phyloP scores from a whole-genome alignment of 2,329 filamentous ascomycete species.

The Balansia obtecta region DNA sequence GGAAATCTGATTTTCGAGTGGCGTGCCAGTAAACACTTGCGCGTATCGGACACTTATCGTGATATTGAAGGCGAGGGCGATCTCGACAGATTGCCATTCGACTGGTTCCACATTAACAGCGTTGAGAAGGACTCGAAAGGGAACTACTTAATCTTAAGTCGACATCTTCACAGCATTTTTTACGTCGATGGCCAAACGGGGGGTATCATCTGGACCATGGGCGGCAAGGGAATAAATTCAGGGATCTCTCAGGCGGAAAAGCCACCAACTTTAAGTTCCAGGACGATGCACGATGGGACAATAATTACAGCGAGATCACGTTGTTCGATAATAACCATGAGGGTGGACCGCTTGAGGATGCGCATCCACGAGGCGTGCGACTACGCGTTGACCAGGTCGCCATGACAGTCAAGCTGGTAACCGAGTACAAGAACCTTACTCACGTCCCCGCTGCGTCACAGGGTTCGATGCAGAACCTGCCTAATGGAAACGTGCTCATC shows the following conservation, averaged over 20 bases:
- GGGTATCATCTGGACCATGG: conserved; percentile 36
- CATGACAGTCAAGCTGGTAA: conserved; percentile 4
- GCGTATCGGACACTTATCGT: conserved; percentile 9
- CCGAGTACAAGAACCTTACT: conserved; percentile 7
- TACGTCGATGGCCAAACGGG: conserved; percentile 28
- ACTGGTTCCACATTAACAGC: conserved; percentile 21
- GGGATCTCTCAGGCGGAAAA: conserved; percentile 18
- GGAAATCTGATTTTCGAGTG: conserved; percentile 24
- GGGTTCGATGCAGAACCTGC: conserved; percentile 14
- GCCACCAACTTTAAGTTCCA: conserved; percentile 33
- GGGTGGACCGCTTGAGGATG: conserved; percentile 21
- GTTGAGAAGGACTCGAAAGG: conserved; percentile 24
- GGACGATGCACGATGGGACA: conserved; percentile 33
- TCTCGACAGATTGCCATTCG: conserved; percentile 10
- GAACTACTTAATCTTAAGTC: conserved; percentile 16
- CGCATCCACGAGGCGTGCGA: conserved; percentile 13
- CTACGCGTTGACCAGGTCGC: conserved; percentile 3
- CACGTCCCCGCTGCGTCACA: conserved; percentile 5
- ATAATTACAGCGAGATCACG: conserved; percentile 30
- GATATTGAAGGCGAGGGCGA: conserved; percentile 13
- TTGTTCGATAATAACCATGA: conserved; percentile 41
- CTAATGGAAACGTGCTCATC: conserved; percentile 29
- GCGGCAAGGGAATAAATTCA: conserved; percentile 28
- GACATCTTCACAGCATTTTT: conserved; percentile 10
- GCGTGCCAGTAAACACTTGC: conserved; percentile 19